A percentile compares a stretch with the other conserved stretches of the same genome.
phyloP scores from a whole-genome alignment of 345 rosid species.

The Orychophragmus violaceus region DNA sequence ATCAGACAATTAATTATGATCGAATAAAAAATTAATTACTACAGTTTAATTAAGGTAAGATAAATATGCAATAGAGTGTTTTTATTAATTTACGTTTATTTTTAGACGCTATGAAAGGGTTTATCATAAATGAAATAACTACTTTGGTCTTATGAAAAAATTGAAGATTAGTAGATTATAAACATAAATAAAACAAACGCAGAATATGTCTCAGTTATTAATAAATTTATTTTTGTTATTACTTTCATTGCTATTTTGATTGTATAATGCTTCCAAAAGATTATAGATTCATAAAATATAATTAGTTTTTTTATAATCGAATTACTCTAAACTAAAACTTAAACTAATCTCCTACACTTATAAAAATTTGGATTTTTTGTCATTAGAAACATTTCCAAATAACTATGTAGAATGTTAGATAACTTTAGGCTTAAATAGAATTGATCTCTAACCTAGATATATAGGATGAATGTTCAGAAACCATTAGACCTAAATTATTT shows the following conservation, averaged over 20 bases:
- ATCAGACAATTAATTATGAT: slow-evolving; percentile 19
- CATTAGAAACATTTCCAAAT: no score
- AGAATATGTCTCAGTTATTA: not conserved
- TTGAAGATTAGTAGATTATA: not conserved
- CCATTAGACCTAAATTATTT: no score
- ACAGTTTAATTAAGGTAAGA: not conserved
- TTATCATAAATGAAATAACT: not conserved
- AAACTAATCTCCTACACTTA: no score
- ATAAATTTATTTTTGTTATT: not conserved
- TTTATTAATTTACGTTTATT: not conserved
- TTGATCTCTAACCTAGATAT: no score
- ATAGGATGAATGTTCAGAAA: no score
- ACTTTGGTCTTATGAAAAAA: not conserved
- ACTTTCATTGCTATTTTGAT: not conserved
- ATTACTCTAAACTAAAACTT: no score
- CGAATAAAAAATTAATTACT: not conserved
- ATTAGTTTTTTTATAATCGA: no score
- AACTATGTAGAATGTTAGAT: no score
- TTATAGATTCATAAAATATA: no score
- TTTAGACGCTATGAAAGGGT: not conserved
- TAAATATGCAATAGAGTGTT: not conserved
- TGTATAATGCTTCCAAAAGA: not conserved
- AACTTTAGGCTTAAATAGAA: no score
- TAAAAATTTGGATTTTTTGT: no score
- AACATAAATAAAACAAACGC: not conserved